Evolutionary conservation across 2,329 filamentous ascomycete genomes (phyloP).

Genomic region (Scytalidium sp.): DNA sequence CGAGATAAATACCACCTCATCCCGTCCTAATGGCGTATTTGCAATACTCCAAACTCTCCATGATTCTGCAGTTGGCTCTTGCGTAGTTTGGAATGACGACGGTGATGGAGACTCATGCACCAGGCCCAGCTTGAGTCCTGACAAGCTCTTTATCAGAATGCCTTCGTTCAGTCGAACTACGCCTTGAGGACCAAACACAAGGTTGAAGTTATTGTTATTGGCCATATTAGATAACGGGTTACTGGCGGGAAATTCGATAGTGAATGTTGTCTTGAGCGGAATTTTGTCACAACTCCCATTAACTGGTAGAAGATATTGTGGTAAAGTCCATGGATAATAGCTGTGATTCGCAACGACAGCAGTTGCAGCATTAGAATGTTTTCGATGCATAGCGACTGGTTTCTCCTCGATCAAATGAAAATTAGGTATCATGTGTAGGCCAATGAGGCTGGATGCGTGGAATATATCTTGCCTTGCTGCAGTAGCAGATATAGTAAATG

Average conservation of each 20-base stretch:
- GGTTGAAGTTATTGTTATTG: constrained; percentile 35
- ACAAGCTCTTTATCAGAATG: constrained; percentile 48
- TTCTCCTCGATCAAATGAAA: constrained; percentile 43
- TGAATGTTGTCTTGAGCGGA: constrained; percentile 66
- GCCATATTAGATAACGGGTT: constrained; percentile 22
- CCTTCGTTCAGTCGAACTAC: constrained; percentile 45
- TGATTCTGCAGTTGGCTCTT: constrained; percentile 37
- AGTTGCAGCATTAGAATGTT: constrained; percentile 44
- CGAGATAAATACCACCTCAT: constrained; percentile 81
- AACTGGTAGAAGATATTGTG: constrained; percentile 66
- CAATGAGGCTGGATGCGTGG: constrained; percentile 81
- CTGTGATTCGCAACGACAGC: constrained; percentile 72
- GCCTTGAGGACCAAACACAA: constrained; percentile 44
- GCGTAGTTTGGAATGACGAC: constrained; percentile 18
- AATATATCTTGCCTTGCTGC: constrained; percentile 80
- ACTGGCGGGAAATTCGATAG: constrained; percentile 58
- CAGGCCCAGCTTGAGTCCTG: constrained; percentile 62
- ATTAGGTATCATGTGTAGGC: constrained; percentile 73
- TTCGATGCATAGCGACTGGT: too few relatives aligned
- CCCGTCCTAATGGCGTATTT: constrained; percentile 75
- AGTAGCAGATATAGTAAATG: constrained; percentile 74
- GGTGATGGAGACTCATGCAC: constrained; percentile 54
- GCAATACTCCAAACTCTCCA: constrained; percentile 81
- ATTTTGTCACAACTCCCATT: constrained; percentile 78
- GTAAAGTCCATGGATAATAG: constrained; percentile 91